Conservation (phyloP, 768 basidiomycete genomes). For the Lactarius hengduanensis region DNA sequence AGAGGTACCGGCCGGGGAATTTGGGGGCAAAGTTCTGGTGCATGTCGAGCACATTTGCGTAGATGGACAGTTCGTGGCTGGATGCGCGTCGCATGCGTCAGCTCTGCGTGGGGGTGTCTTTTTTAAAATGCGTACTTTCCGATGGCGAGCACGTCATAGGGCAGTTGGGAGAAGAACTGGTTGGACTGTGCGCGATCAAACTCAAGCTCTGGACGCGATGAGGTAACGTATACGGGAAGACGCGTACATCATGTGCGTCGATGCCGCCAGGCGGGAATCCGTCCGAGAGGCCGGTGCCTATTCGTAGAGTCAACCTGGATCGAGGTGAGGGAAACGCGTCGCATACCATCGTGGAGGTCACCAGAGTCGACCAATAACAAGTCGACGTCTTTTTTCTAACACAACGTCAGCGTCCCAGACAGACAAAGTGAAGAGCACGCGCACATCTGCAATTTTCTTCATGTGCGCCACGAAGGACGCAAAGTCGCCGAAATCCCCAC, state of each 20-base stretch:
- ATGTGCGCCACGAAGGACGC: conserved; percentile 83
- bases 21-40: conserved; percentile 65
- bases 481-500: conserved; percentile 77
- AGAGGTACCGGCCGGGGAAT: conserved; percentile 70
- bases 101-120: not conserved
- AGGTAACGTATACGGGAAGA: not conserved
- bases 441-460: conserved; percentile 66
- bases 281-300: conserved; percentile 75
- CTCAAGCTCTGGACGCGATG: conserved; percentile 8
- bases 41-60: conserved; percentile 67
- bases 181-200: conserved; percentile 51
- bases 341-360: conserved; percentile 67
- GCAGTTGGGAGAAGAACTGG: conserved; percentile 66
- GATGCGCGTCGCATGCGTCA: not conserved
- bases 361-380: conserved; percentile 80
- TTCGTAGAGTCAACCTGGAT: conserved; percentile 22
- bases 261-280: conserved; percentile 68
- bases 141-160: conserved; percentile 80
- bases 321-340: not conserved
- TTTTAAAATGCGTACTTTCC: conserved; percentile 60
- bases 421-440: conserved; percentile 17
- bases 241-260: conserved; percentile 67
- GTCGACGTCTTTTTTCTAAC: conserved; percentile 68
- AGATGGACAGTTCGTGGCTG: conserved; percentile 82
- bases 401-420: not conserved